Evolutionary conservation across 331 rosid genomes (phyloP).

Genomic region (Rosa hybrid): DNA sequence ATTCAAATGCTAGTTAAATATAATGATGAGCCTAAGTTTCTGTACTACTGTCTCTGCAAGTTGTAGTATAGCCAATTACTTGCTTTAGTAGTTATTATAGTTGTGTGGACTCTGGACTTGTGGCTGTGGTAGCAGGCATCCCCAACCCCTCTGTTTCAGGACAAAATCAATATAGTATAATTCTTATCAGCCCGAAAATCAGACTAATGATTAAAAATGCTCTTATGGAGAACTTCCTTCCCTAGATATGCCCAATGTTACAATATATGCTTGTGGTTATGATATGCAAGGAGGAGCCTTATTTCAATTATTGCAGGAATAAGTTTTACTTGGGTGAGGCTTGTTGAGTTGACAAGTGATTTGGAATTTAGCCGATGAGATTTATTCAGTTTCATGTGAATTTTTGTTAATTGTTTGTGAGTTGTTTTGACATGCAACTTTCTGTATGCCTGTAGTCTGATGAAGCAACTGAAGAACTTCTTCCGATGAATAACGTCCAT

Average conservation of each 20-base stretch:
- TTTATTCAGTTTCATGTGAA: background rate
- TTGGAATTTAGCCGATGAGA: background rate
- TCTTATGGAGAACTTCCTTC: background rate
- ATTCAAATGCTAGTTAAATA: background rate
- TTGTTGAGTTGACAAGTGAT: background rate
- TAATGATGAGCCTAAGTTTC: background rate
- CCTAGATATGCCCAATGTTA: background rate
- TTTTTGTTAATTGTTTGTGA: background rate
- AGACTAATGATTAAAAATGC: background rate
- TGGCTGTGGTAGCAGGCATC: background rate
- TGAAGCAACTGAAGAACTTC: slow-evolving; percentile 27
- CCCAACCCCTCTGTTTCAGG: background rate
- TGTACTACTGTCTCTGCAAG: background rate
- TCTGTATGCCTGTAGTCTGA: slow-evolving; percentile 38
- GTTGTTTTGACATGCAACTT: slow-evolving; percentile 28
- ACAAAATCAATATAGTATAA: background rate
- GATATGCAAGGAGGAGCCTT: slow-evolving; percentile 8
- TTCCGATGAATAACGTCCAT: slow-evolving; percentile 49
- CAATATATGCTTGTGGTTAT: slow-evolving; percentile 3
- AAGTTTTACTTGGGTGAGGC: background rate
- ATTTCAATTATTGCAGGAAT: background rate
- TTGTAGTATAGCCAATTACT: background rate
- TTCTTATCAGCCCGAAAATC: background rate
- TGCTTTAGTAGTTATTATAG: background rate
- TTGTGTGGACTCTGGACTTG: background rate